Evolutionary conservation across 2,329 filamentous ascomycete genomes (phyloP).

Genomic region (Fusarium foetens): DNA sequence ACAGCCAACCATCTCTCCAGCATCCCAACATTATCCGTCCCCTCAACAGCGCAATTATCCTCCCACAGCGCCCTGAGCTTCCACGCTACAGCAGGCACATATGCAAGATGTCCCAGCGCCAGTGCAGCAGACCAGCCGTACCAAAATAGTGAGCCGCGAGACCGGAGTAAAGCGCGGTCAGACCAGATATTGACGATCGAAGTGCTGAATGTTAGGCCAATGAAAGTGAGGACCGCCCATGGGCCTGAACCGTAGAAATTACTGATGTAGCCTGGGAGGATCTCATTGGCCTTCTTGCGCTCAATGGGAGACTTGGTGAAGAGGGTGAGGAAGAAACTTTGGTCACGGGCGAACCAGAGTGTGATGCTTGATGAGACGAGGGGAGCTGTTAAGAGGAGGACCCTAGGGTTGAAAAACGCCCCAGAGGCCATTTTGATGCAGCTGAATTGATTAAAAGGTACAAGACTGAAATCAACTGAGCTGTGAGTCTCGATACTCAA

Average conservation of each 20-base stretch:
- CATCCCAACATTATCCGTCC: slow-evolving; percentile 44
- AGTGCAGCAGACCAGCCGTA: slow-evolving; percentile 48
- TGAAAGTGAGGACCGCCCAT: slow-evolving; percentile 47
- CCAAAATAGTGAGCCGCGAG: slow-evolving; percentile 45
- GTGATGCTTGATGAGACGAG: slow-evolving; percentile 59
- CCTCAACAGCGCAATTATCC: slow-evolving; percentile 31
- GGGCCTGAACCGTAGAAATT: slow-evolving; percentile 53
- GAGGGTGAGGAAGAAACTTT: slow-evolving; percentile 54
- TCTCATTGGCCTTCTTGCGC: slow-evolving; percentile 46
- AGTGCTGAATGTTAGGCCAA: slow-evolving; percentile 49
- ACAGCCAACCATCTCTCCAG: slow-evolving; percentile 48
- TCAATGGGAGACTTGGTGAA: slow-evolving; percentile 47
- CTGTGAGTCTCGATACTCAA: background rate
- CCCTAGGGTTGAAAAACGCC: slow-evolving; percentile 51
- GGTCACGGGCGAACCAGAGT: slow-evolving; percentile 57
- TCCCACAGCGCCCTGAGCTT: slow-evolving; percentile 47
- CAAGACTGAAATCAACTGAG: background rate
- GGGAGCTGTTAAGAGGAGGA: slow-evolving; percentile 55
- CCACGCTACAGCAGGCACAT: slow-evolving; percentile 48
- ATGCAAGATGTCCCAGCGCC: slow-evolving; percentile 48
- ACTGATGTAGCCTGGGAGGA: slow-evolving; percentile 57
- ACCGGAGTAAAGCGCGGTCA: slow-evolving; percentile 36
- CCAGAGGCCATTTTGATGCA: slow-evolving; percentile 50
- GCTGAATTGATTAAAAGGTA: background rate
- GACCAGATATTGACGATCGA: slow-evolving; percentile 44